phyloP scores from a whole-genome alignment of 768 basidiomycete genomes.

The Suillus weaverae region DNA sequence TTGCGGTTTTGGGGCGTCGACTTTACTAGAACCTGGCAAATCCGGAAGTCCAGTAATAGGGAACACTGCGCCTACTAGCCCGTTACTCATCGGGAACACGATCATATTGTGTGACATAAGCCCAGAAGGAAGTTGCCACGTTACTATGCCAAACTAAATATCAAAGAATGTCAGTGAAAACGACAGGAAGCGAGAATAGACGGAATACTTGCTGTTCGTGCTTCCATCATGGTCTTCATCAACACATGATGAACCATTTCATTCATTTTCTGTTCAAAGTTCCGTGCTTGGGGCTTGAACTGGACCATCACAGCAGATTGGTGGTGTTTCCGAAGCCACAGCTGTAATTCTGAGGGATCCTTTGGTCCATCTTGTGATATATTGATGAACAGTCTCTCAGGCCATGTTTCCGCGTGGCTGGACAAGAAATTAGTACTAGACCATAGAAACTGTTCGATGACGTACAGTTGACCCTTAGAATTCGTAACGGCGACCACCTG shows the following conservation, averaged over 20 bases:
- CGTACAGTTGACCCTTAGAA: conserved; percentile 36
- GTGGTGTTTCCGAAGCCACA: conserved; percentile 48
- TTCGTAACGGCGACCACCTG: conserved; percentile 32
- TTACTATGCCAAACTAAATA: conserved; percentile 48
- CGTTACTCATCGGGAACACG: conserved; percentile 40
- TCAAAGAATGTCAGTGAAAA: not conserved
- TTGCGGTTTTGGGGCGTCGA: conserved; percentile 13
- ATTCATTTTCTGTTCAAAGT: conserved; percentile 40
- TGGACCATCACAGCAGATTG: conserved; percentile 38
- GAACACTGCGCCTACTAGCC: conserved; percentile 52
- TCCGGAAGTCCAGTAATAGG: conserved; percentile 50
- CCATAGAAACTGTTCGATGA: conserved; percentile 9
- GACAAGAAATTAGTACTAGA: conserved; percentile 7
- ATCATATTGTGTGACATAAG: conserved; percentile 45
- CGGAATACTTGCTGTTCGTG: conserved; percentile 43
- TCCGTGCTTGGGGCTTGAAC: conserved; percentile 35
- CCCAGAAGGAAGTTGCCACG: conserved; percentile 50
- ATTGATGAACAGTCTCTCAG: conserved; percentile 40
- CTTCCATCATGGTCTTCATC: conserved; percentile 40
- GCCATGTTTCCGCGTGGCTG: conserved; percentile 59
- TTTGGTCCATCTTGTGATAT: conserved; percentile 44
- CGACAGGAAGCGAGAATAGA: not conserved
- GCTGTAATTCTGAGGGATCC: conserved; percentile 38
- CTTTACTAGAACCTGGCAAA: conserved; percentile 27
- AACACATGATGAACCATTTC: conserved; percentile 44